These are phyloP conservation scores for Cercophora scortea DNA, from an alignment of 495 filamentous ascomycete genomes.

Conservation along the genomic window DNA sequence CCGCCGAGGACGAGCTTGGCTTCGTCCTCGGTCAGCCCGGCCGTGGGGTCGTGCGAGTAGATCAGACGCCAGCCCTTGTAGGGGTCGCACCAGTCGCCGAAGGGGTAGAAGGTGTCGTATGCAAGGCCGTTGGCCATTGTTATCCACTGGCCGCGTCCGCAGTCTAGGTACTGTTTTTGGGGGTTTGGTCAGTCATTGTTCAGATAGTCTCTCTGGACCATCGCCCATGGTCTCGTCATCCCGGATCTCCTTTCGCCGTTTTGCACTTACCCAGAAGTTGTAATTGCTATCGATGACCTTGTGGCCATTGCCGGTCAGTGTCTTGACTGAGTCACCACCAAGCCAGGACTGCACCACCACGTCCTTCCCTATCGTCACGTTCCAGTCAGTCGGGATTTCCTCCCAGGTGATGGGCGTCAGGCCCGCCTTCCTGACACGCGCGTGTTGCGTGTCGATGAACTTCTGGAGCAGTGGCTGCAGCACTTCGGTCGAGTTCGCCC, in stretches of 20 bases:
- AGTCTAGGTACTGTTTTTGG: conserved; percentile 61
- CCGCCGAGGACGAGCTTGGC: conserved; percentile 65
- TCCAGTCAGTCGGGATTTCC: conserved; percentile 70
- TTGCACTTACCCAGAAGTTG: conserved; percentile 55
- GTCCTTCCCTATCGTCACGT: conserved; percentile 55
- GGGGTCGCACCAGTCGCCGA: conserved; percentile 68
- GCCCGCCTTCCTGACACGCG: conserved; percentile 45
- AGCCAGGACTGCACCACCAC: conserved; percentile 69
- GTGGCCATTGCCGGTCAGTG: conserved; percentile 51
- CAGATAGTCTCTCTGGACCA: no score
- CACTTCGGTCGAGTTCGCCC: conserved; percentile 50
- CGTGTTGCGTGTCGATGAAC: conserved; percentile 60
- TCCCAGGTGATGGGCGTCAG: conserved; percentile 73
- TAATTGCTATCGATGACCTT: conserved; percentile 67
- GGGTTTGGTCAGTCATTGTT: no score
- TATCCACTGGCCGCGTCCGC: conserved; percentile 70
- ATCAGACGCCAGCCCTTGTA: conserved; percentile 69
- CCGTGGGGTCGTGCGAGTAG: conserved; percentile 66
- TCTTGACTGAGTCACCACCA: conserved; percentile 44
- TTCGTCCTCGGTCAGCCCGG: conserved; percentile 46
- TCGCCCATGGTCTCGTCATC: neutral
- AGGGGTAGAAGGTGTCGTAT: conserved; percentile 50
- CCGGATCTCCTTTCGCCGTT: no score
- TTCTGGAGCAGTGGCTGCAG: conserved; percentile 64
- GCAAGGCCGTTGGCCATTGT: conserved; percentile 46